Base-by-base conservation (phyloP, 371 early-diverging fungal species). In the Actinomortierella ambigua region DNA sequence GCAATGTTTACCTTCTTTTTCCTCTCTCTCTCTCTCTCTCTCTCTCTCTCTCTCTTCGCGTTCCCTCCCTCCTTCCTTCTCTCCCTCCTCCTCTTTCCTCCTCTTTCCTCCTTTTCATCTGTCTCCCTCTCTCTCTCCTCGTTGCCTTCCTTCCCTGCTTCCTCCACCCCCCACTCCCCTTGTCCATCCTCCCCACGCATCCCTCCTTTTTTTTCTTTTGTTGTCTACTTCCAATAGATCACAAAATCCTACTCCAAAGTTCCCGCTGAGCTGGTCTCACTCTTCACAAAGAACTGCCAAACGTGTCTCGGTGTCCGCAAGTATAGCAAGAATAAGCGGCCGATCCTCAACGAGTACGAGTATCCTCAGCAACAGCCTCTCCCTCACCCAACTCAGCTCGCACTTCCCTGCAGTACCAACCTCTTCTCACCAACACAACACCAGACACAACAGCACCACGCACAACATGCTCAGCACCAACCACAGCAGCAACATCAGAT, bases 251-350 rank as follows among this genome's bases (percentile, higher is more conserved):
- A 69, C 55, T 69, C 70, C 46, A 69, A 69, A 43, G 70, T 69
- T 22, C 70, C 70, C 57, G 70, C 70, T 53, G 70, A 69, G 22
- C 55, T 69, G 27, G 65, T 69, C 20, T 69, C 70, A 11, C 70
- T 69, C 61, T 69, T 69, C 55, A 69, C 70, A 46, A 69, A 69
- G 57, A 69, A 69, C 65, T 69, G 70, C 18, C 70, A 69, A 51
- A 64, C 70, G 2, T 69, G 70, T 26, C 61, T 69, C 14, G 70
- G 70, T 23, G 70, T 69, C 11, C 70, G 70, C 64, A 69, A 69
- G 34, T 69, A 69, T 42, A 69, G 70, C 61, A 69, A 69, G 55
- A 69, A 69, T 50, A 69, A 69, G 58, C 64, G 70, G n/a, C 65
- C 70, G 3, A 64, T 69, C 55, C 59, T 69, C 23, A 63, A 63